These are phyloP conservation scores for Ophiostoma perfectum DNA, from an alignment of 2,329 filamentous ascomycete species.

Conservation along the genomic window DNA sequence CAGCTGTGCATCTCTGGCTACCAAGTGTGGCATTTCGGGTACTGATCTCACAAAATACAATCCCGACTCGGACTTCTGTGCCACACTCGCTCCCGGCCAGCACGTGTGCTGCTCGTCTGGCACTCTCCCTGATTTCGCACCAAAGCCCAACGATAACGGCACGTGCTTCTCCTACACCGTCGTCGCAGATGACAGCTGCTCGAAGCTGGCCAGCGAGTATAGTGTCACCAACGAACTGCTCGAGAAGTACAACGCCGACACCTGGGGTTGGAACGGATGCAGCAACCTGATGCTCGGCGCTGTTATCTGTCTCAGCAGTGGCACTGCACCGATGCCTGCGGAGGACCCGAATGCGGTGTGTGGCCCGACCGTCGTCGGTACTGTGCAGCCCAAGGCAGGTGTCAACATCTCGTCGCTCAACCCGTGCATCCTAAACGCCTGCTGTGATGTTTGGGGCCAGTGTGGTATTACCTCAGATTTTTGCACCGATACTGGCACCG, in stretches of 20 bases:
- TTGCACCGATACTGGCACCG: constrained; percentile 32
- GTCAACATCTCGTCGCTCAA: constrained; percentile 26
- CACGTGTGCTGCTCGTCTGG: constrained; percentile 2
- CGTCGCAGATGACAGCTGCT: constrained; percentile 34
- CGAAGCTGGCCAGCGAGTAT: constrained; percentile 28
- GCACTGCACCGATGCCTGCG: constrained; percentile 35
- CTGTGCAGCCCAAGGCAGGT: not conserved
- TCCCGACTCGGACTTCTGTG: not conserved
- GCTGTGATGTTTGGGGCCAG: constrained; percentile 39
- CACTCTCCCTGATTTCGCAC: constrained; percentile 22
- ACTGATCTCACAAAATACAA: constrained; percentile 29
- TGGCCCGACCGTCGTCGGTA: constrained; percentile 32
- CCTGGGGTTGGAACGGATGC: constrained; percentile 38
- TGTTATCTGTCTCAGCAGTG: constrained; percentile 36
- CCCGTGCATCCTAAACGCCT: constrained; percentile 32
- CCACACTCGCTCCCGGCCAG: not conserved
- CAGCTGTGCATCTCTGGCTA: constrained; percentile 19
- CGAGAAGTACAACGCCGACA: constrained; percentile 34
- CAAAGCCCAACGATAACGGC: constrained; percentile 35
- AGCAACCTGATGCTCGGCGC: constrained; percentile 28
- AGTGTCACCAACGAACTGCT: constrained; percentile 15
- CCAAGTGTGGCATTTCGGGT: constrained; percentile 23
- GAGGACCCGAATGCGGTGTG: constrained; percentile 32
- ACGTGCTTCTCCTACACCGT: constrained; percentile 35
- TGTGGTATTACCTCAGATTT: constrained; percentile 43